Base-by-base conservation (phyloP, 2,329 filamentous ascomycete genomes). In the Penicillium sp. region DNA sequence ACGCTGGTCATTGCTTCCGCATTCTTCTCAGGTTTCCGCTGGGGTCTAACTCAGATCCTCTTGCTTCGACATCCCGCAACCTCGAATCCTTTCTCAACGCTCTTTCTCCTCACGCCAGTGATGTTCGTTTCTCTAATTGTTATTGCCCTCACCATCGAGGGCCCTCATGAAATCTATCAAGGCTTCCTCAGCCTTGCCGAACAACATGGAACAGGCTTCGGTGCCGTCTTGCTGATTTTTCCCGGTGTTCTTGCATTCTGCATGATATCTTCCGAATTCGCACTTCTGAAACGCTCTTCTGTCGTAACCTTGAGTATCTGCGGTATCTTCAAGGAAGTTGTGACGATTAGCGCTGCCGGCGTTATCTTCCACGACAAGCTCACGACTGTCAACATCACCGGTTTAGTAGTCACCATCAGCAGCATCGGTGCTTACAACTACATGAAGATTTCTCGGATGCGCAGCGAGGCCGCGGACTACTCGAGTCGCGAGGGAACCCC, bases 261-360 rank as follows among this genome's bases (percentile, higher is more conserved):
- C 55, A 98, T 98, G 93, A 97, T 95, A 15, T 84, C 90, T 0
- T 91, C 89, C 46, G 93, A 98, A 72, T 98, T 97, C 68, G 92
- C 93, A 46, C 81, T 98, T 54, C 81, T 98, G 58, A 87, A 96
- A 75, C 88, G 93, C 42, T 97, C 92, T 0, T 95, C 88, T 1
- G 93, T 98, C 46, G 93, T 98, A 44, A 97, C 93, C 0, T 79
- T 98, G 40, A 95, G 88, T 44, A 96, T 98, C 60, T 95, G 91
- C 55, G 93, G 93, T 53, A 97, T 98, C 54, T 97, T 98, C 78
- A 98, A 98, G 70, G 93, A 98, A 74, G 93, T 97, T 35, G 85
- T 98, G 47, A 98, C 93, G 12, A 97, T 98, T 63, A 86, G 83
- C 35, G 90, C 89, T 0, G 92, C 92, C 0, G 87, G 89, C 7